Evolutionary conservation across 2,329 filamentous ascomycete genomes (phyloP), one percentile per base, ranked within the genome.

Genomic region (Alternaria arborescens): DNA sequence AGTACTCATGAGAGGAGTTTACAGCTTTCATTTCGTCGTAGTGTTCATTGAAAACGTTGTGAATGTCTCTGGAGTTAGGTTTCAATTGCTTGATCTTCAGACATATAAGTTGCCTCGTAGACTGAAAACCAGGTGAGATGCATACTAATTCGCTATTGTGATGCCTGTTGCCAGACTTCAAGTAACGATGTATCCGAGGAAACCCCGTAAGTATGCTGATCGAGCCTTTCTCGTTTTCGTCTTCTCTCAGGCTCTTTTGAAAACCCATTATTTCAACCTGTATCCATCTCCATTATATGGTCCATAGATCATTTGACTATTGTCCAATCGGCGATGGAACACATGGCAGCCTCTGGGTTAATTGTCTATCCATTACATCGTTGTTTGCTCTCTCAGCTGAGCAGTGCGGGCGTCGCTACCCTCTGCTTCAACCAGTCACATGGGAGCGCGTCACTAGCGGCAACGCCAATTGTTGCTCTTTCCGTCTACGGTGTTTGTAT

Each of bases 401-500:
- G 28, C 14, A n/a, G 14, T 30, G 14, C 38, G 3, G 20, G 26
- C 34, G 1, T 41, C 16, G 24, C n/a, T 48, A 6, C 24, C 22
- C n/a, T 50, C 32, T 36, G 24, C 8, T 41, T 14, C 24, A 42
- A 18, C 46, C 28, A 43, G 14, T 46, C 24, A 36, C 32, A 36
- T 7, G 14, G 3, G 32, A 36, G 41, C 28, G 14, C 26, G 54
- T 57, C 28, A 28, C 40, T 62, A 60, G 55, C 56, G 52, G 55
- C 52, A 52, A 59, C 41, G 55, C 55, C 42, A 62, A 60, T 52
- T 12, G 8, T 38, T 50, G 55, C 60, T 38, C 55, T 32, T 47
- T 52, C 34, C 52, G 43, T 12, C 16, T 36, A 46, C 47, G 18
- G 24, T 34, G n/a, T 34, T 53, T 50, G 26, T 47, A 36, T 26